Percentiles rank a stretch among this genome's conserved stretches.
Conservation (phyloP, 345 rosid genomes). For the Mercurialis annua region DNA sequence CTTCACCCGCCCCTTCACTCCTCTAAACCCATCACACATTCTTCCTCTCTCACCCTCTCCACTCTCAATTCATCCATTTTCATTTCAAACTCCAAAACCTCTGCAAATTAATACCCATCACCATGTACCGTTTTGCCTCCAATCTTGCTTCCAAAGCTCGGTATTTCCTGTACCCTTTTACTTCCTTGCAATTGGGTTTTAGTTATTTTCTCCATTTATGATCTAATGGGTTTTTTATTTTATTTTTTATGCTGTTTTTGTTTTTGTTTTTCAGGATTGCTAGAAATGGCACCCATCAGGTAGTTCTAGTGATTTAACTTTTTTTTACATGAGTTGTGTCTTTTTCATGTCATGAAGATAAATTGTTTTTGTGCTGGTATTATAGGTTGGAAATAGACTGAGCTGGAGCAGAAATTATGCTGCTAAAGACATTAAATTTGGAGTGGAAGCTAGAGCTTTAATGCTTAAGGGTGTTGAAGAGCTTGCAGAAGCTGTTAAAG, state of each 20-base stretch:
- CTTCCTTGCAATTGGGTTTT: background rate
- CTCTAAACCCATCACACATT: background rate
- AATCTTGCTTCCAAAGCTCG: conserved; percentile 62
- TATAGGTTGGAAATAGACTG: conserved; percentile 68
- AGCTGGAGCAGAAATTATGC: conserved; percentile 82
- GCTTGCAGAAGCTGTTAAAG: conserved; percentile 87
- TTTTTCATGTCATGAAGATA: background rate
- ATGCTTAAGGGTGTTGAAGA: conserved; percentile 98
- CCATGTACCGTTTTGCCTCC: conserved; percentile 66
- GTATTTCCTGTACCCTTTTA: conserved; percentile 12
- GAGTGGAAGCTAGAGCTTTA: conserved; percentile 82
- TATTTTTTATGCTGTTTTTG: background rate
- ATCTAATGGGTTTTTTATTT: background rate
- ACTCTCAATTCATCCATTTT: background rate
- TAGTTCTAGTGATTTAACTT: conserved; percentile 19
- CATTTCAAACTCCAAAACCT: background rate
- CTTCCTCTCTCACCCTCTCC: background rate
- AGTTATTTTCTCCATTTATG: background rate
- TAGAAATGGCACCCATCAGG: conserved; percentile 54
- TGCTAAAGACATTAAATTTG: conserved; percentile 79
- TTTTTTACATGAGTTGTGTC: background rate
- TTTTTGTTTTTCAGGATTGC: conserved; percentile 42
- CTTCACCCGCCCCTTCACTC: background rate
- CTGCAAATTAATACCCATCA: background rate
- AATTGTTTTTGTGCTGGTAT: background rate